Percentiles rank a stretch among this genome's conserved stretches.
Evolutionary conservation across 768 basidiomycete genomes (phyloP).

Genomic region (Leucocoprinus birnbaumii): DNA sequence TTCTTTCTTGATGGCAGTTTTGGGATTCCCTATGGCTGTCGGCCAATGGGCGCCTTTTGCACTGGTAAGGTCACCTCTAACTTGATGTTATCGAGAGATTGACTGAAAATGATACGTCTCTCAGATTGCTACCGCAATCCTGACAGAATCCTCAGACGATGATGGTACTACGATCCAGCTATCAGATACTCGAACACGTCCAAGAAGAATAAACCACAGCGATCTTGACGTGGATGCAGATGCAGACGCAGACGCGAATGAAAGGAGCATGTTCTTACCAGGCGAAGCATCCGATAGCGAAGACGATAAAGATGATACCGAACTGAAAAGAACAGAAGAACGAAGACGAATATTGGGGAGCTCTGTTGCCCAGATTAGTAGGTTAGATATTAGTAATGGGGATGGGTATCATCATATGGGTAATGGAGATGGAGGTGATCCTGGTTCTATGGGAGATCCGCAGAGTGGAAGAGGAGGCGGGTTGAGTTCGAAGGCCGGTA

Average conservation of each 20-base stretch:
- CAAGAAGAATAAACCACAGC: conserved; percentile 16
- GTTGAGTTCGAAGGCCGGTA: conserved; percentile 82
- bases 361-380: conserved; percentile 45
- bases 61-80: conserved; percentile 47
- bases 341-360: conserved; percentile 35
- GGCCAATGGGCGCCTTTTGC: conserved; percentile 93
- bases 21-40: conserved; percentile 92
- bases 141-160: conserved; percentile 47
- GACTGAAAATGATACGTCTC: not conserved
- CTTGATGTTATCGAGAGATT: not conserved
- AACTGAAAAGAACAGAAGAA: conserved; percentile 19
- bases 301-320: conserved; percentile 25
- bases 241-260: conserved; percentile 19
- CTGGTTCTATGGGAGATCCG: conserved; percentile 7
- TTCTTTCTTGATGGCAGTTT: conserved; percentile 70
- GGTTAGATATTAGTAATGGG: conserved; percentile 33
- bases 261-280: conserved; percentile 27
- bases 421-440: conserved; percentile 9
- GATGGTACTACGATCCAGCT: conserved; percentile 39
- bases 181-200: conserved; percentile 38
- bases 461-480: conserved; percentile 25
- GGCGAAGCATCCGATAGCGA: conserved; percentile 27
- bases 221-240: not conserved
- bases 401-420: conserved; percentile 29
- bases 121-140: conserved; percentile 83